Evolutionary conservation across 225 moss, liverwort and hornwort species (phyloP), one percentile per base, ranked within the genome.

Genomic region (Bryum argenteum): DNA sequence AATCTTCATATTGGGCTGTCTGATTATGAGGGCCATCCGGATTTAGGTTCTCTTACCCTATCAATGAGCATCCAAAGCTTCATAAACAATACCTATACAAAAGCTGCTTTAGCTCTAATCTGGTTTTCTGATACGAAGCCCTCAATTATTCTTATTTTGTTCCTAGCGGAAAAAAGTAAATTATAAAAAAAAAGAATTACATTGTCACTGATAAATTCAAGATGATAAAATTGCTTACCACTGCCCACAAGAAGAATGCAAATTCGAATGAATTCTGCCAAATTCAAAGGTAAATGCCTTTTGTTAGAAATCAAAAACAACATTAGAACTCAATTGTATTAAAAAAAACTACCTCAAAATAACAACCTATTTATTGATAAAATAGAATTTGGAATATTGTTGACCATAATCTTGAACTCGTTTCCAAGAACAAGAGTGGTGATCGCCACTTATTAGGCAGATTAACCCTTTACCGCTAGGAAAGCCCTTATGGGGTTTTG

Each of bases 201-300:
- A 28, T 11, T 17, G 23, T 42, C 55, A 9, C 19, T 28, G 14
- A 16, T 1, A 16, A 48, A 11, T 57, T 58, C 24, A 57, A 58
- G 58, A 44, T 55, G 8, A 20, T 8, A 5, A 3, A 47, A 65
- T 8, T 63, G 65, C 85, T 89, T 70, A 92, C 95, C 90, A 85
- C 66, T 68, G 79, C 71, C 95, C 92, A 95, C 48, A 82, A 87
- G 84, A 95, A 92, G 64, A 87, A 87, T 39, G 95, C 87, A 17
- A 95, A 86, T 77, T 95, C 95, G 24, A 90, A 95, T 11, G 95
- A 89, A 60, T 95, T 95, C 95, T 95, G 92, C 78, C 38, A 73
- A 48, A 24, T 14, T 61, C 38, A 39, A 9, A 47, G 38, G 62
- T 11, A 8, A 18, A 14, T 24, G n/a, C 1, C 0, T 6, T 61